Base-by-base conservation (phyloP, 306 rosid genomes). In the Cajanus cajan region DNA sequence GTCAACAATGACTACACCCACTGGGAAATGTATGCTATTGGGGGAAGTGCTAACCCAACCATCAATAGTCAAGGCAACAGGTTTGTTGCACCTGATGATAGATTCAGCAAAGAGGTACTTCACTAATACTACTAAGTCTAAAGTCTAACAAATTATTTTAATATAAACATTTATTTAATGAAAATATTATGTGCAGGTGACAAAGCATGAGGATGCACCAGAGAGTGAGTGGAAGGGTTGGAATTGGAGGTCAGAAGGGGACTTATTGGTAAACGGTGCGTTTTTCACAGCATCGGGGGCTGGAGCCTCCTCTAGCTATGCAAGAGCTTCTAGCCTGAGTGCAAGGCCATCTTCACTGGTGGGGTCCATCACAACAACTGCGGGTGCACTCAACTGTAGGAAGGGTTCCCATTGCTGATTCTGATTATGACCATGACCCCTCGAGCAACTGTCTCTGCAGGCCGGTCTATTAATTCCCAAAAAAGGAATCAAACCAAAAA, bases 21-120 rank as follows among this genome's bases (percentile, higher is more conserved):
- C 43, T 95, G 99, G 99, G 98, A 95, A 89, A 95, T 95, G 99
- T 95, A 95, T 52, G 99, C 99, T 66, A 93, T 95, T 68, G 99
- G 99, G 19, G 99, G 99, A 10, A 95, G 99, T 84, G 99, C 96
- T 4, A 31, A 82, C 68, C 99, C 99, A 0, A 95, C 99, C 44
- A 95, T 95, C 87, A 95, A 95, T 64, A 93, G 99, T 69, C 96
- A 95, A 77, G 99, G 98, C n/a, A 95, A 95, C 54, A 85, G 99
- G 81, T 95, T 95, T 79, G 78, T 73, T 5, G 99, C 99, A 12
- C 99, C 99, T 1, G 69, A 95, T 54, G 62, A 67, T 77, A 82
- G 91, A 80, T 88, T 80, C 89, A 95, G 98, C 90, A 95, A 95
- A 84, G 99, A 95, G 96, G 98, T 91, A n/a, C n/a, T n/a, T n/a